Conservation (phyloP, 1,139 yeast genomes). For the Debaryomyces udenii region DNA sequence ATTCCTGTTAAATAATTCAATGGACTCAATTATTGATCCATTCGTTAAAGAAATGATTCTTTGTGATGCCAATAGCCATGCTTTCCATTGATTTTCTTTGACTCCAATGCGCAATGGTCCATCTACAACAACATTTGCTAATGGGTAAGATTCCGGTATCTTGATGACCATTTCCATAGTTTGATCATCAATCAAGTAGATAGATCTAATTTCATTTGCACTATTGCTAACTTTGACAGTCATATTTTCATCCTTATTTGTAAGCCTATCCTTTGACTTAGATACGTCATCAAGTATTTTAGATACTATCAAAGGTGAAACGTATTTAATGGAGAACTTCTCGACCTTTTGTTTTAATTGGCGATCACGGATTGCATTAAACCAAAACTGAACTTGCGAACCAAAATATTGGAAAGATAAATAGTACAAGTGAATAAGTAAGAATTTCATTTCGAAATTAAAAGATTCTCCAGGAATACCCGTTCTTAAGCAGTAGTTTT, state of each 20-base stretch:
- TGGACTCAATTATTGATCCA: conserved; percentile 81
- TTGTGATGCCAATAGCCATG: conserved; percentile 92
- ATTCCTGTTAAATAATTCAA: conserved; percentile 79
- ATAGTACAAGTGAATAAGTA: conserved; percentile 60
- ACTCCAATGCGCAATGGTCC: conserved; percentile 88
- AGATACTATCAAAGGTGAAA: conserved; percentile 67
- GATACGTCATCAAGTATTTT: conserved; percentile 61
- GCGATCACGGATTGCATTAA: conserved; percentile 58
- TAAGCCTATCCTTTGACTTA: conserved; percentile 36
- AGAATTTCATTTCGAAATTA: conserved; percentile 31
- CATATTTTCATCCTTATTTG: conserved; percentile 54
- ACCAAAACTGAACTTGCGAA: conserved; percentile 74
- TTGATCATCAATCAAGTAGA: conserved; percentile 85
- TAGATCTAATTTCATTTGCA: conserved; percentile 71
- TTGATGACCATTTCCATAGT: conserved; percentile 77
- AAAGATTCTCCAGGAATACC: conserved; percentile 24
- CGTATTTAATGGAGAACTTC: conserved; percentile 57
- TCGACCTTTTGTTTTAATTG: conserved; percentile 62
- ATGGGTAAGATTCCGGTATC: conserved; percentile 74
- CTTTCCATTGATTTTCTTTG: conserved; percentile 90
- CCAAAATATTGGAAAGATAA: conserved; percentile 63
- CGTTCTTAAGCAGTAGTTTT: conserved; percentile 21
- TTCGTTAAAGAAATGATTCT: conserved; percentile 72
- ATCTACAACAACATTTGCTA: conserved; percentile 69
- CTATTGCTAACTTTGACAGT: conserved; percentile 61